Evolutionary conservation across 345 rosid species (phyloP).

Genomic region (Alliaria petiolata): DNA sequence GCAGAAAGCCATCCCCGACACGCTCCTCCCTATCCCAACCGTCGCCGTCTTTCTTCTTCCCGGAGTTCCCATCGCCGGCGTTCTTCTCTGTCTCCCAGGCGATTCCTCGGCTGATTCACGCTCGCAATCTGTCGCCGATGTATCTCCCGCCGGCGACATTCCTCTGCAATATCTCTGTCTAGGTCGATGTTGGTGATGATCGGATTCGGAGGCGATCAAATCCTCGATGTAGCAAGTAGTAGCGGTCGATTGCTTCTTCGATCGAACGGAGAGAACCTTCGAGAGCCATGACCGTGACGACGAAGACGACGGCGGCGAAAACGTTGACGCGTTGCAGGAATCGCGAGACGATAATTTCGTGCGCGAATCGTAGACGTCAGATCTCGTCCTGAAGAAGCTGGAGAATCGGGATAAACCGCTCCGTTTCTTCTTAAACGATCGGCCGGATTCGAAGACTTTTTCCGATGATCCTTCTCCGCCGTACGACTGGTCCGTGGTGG

Average conservation of each 20-base stretch:
- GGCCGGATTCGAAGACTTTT: conserved; percentile 17
- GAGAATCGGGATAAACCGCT: conserved; percentile 47
- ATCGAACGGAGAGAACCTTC: conserved; percentile 35
- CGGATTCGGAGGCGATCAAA: conserved; percentile 5
- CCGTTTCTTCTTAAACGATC: conserved; percentile 35
- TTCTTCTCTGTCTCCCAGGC: conserved; percentile 38
- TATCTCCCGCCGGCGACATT: conserved; percentile 66
- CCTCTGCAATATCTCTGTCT: conserved; percentile 51
- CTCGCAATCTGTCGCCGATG: conserved; percentile 31
- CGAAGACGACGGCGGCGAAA: conserved; percentile 37
- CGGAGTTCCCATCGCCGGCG: conserved; percentile 38
- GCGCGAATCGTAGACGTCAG: conserved; percentile 49
- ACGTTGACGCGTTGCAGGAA: conserved; percentile 29
- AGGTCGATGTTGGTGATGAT: conserved; percentile 22
- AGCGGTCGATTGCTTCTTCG: conserved; percentile 37
- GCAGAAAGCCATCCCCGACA: conserved; percentile 69
- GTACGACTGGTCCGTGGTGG: not conserved
- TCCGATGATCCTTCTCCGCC: conserved; percentile 14
- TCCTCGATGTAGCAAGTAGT: conserved; percentile 30
- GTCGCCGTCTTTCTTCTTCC: conserved; percentile 28
- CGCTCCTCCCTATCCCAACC: conserved; percentile 27
- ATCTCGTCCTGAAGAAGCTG: conserved; percentile 60
- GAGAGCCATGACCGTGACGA: conserved; percentile 51
- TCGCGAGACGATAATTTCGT: conserved; percentile 19
- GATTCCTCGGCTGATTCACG: conserved; percentile 44